phyloP scores from a whole-genome alignment of 495 filamentous ascomycete species.

The Xylaria palmicola region DNA sequence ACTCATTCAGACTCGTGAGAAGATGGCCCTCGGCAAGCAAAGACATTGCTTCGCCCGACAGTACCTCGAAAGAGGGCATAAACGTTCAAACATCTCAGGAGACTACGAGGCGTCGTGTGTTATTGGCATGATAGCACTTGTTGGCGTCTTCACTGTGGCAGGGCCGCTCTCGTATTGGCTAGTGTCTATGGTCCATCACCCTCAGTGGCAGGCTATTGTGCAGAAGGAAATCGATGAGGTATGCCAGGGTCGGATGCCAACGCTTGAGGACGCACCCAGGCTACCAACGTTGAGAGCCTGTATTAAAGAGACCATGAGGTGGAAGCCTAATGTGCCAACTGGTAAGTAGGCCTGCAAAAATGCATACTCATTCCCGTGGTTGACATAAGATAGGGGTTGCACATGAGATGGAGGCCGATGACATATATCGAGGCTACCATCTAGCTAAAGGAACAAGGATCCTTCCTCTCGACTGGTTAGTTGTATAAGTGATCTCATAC shows the following conservation, averaged over 20 bases:
- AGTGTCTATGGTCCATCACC: constrained; percentile 41
- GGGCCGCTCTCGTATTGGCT: constrained; percentile 44
- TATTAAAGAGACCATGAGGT: constrained; percentile 55
- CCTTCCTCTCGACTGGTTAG: constrained; percentile 50
- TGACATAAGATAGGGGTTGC: constrained; percentile 37
- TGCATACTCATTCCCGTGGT: background rate
- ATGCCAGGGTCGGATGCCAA: constrained; percentile 43
- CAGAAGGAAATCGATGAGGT: constrained; percentile 55
- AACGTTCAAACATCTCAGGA: constrained; percentile 36
- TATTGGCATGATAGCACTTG: constrained; percentile 42
- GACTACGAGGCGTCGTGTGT: constrained; percentile 42
- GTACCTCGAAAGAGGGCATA: constrained; percentile 36
- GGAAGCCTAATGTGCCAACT: constrained; percentile 51
- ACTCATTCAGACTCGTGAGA: constrained; percentile 22
- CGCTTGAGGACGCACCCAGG: constrained; percentile 39
- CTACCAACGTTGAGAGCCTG: constrained; percentile 52
- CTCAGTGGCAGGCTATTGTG: constrained; percentile 39
- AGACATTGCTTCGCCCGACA: constrained; percentile 38
- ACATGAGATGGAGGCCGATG: constrained; percentile 45
- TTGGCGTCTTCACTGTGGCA: constrained; percentile 45
- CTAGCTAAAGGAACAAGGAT: constrained; percentile 48
- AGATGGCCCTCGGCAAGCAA: constrained; percentile 26
- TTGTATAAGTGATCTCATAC: background rate
- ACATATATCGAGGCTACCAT: constrained; percentile 44
- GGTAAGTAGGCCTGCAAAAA: constrained; percentile 25